Base-by-base conservation (phyloP, 2,329 filamentous ascomycete genomes). In the Pseudogymnoascus sp. region DNA sequence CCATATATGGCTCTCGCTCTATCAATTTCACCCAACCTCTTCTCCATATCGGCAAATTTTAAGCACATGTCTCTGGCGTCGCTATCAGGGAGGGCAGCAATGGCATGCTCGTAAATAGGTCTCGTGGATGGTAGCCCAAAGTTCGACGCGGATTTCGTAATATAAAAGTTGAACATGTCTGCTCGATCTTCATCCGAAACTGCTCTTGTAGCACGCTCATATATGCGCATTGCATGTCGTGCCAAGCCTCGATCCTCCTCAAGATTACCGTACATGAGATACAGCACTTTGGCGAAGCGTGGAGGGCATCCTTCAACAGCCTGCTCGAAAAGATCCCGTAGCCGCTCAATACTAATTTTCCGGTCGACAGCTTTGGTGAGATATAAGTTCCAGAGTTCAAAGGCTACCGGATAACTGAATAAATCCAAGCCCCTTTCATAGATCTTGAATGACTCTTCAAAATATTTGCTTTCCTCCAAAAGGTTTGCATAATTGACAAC, bases 141-240 rank as follows among this genome's bases (percentile, higher is more conserved):
- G 77, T 99, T 99, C 18, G 92, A 96, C 1, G 95, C 95, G 0
- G 93, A 97, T 75, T 99, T 97, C 64, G 93, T 97, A 73, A 99
- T 97, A 79, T 99, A 99, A 74, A 97, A 96, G 75, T 96, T 95
- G 80, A 97, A 99, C 93, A 99, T 97, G 71, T 96, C 92, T 65
- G 93, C 88, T 62, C 92, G 84, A 75, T 99, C 93, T 72, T 97
- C 93, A 71, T 99, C 95, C 12, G 91, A 88, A 3, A 99, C 96
- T 11, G 93, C 93, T 34, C 95, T 86, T 4, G 95, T 99, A 6
- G 95, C 95, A 64, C 95, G 89, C 78, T 99, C 96, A 76, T 99
- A 99, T 69, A 99, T 99, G 65, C 95, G 89, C 95, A 99, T 99
- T 1, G 96, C 96, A 74, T 97, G 93, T 60, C 96, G 85, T 10